Evolutionary conservation across 2,329 filamentous ascomycete genomes (phyloP), one percentile per base, ranked within the genome.

Genomic region (Cercospora sesami): DNA sequence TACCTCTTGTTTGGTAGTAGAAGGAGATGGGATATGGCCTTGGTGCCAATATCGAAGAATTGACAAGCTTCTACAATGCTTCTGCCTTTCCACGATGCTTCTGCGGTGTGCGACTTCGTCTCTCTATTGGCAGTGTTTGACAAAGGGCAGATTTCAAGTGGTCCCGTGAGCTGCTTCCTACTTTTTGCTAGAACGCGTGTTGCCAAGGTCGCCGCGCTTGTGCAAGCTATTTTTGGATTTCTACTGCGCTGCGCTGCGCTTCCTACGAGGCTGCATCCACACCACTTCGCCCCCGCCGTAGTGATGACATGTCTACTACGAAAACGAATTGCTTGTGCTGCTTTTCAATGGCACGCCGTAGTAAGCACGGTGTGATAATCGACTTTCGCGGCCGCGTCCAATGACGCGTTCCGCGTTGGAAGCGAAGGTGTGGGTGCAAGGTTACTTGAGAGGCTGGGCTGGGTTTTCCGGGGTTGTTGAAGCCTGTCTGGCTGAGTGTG

Each of bases 41-140:
- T 18, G 55, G 12, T 59, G 55, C 55, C 55, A 23, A 2, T 7
- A 59, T 59, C 55, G 55, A 59, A 59, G n/a, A 59, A 59, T 59
- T 36, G 16, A 59, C 55, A 59, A 33, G 55, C 48, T 55, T 55
- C 48, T 55, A 16, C 48, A 55, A 28, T 28, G 48, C 23, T 55
- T 55, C 48, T 55, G 48, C 14, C 12, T 55, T 53, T 28, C 48
- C 36, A 42, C 36, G 36, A 42, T 42, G 36, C 16, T n/a, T 42
- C 16, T 39, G 36, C 36, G 16, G 36, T 42, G 36, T 42, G 16
- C 2, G 36, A 7, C 36, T n/a, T n/a, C 3, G 33, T 5, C 14
- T 16, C 14, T 21, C 42, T 10, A 48, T 48, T 48, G 42, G 45
- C 10, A 21, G 10, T 21, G 45, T 48, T 51, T 7, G 23, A 53